phyloP scores from a whole-genome alignment of 192 early-diverging fungal genomes.

The Coemansia sp. region DNA sequence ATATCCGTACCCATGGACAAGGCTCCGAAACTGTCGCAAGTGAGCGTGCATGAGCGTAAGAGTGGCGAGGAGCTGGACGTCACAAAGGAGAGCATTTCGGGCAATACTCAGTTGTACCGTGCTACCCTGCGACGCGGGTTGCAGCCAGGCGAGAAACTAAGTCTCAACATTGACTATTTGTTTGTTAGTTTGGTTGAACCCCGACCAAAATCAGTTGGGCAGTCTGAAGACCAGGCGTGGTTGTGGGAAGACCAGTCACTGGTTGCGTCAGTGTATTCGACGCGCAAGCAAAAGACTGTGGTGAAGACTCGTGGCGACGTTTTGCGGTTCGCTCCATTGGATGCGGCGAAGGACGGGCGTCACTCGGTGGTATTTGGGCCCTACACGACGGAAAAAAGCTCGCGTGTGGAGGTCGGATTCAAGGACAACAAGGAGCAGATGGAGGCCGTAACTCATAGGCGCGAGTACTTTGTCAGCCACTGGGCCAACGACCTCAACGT shows the following conservation, averaged over 20 bases:
- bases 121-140: slow-evolving; percentile 44
- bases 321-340: slow-evolving; percentile 25
- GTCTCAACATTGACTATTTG: slow-evolving; percentile 62
- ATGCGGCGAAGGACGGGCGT: slow-evolving; percentile 56
- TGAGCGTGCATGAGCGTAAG: slow-evolving; percentile 53
- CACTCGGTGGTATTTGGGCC: slow-evolving; percentile 76
- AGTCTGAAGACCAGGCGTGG: slow-evolving; percentile 71
- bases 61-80: slow-evolving; percentile 30
- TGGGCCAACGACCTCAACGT: slow-evolving; percentile 82
- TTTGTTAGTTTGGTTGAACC: slow-evolving; percentile 57
- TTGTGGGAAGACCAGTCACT: slow-evolving; percentile 66
- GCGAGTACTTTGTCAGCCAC: slow-evolving; percentile 73
- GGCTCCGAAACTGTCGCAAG: slow-evolving; percentile 23
- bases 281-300: slow-evolving; percentile 76
- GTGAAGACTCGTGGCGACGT: slow-evolving; percentile 54
- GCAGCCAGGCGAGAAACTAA: slow-evolving; percentile 62
- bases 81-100: neutral
- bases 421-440: slow-evolving; percentile 69
- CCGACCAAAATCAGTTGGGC: slow-evolving; percentile 61
- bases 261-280: slow-evolving; percentile 68
- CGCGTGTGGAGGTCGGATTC: slow-evolving; percentile 67
- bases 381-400: slow-evolving; percentile 42
- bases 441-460: slow-evolving; percentile 51
- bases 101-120: slow-evolving; percentile 5
- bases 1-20: slow-evolving; percentile 26